These are phyloP conservation scores for Aureobasidium sp. DNA, from an alignment of 2,329 filamentous ascomycete species.

Conservation along the genomic window DNA sequence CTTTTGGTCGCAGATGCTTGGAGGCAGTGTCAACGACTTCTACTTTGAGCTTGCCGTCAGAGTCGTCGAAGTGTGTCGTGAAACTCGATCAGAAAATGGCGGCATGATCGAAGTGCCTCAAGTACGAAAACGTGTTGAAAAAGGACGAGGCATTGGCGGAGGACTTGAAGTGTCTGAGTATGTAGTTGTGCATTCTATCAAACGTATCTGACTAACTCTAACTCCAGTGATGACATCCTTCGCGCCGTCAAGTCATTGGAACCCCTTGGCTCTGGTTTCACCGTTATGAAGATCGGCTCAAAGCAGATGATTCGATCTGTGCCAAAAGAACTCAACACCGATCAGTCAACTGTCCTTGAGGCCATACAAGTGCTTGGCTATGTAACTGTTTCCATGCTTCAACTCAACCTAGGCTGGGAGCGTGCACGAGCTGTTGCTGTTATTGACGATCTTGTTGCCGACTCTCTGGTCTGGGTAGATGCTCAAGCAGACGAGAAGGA, in stretches of 20 bases:
- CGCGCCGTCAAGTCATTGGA: constrained; percentile 79
- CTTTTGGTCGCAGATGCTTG: constrained; percentile 88
- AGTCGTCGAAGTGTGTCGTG: constrained; percentile 85
- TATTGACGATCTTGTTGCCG: constrained; percentile 78
- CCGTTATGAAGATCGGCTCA: constrained; percentile 72
- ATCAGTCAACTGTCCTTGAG: constrained; percentile 88
- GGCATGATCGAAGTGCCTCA: constrained; percentile 81
- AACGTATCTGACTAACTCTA: neutral
- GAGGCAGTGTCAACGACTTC: constrained; percentile 90
- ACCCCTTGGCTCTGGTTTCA: constrained; percentile 82
- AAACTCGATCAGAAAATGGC: constrained; percentile 82
- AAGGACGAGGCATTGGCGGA: constrained; percentile 67
- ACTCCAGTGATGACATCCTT: constrained; percentile 69
- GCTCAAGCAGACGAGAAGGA: constrained; percentile 77
- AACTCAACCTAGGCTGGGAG: constrained; percentile 80
- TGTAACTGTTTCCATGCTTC: constrained; percentile 81
- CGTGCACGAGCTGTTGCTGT: constrained; percentile 77
- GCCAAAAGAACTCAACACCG: constrained; percentile 88
- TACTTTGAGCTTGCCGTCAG: constrained; percentile 97
- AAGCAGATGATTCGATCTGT: constrained; percentile 85
- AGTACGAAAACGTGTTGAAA: constrained; percentile 65
- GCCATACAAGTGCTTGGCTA: constrained; percentile 84
- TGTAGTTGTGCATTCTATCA: constrained; percentile 20
- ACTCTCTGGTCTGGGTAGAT: constrained; percentile 92
- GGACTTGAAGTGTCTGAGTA: constrained; percentile 72